Conservation (phyloP, 805 yeast genomes). For the Kuraishia cidri region DNA sequence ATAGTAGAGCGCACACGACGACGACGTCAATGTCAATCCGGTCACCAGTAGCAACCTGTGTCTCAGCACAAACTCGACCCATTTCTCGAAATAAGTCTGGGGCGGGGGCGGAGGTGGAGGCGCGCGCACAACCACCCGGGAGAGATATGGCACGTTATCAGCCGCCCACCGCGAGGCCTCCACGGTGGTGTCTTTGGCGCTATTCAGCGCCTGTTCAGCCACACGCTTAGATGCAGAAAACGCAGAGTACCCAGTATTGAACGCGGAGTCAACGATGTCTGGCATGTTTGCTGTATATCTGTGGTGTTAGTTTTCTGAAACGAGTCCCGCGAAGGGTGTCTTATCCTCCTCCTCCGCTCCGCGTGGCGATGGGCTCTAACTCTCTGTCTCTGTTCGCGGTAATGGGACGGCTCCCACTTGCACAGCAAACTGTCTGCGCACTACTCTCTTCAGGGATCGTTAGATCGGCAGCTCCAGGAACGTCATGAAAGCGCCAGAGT, state of each 20-base stretch:
- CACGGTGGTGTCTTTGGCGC: no score
- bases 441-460: background rate
- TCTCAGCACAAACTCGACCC: background rate
- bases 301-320: background rate
- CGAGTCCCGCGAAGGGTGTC: no score
- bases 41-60: conserved; percentile 2
- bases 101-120: conserved; percentile 3
- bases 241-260: conserved; percentile 7
- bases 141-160: no score
- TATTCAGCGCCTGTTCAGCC: background rate
- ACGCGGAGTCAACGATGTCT: conserved; percentile 11
- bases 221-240: conserved; percentile 3
- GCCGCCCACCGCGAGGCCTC: no score
- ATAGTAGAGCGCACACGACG: conserved; percentile 4
- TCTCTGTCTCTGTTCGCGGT: no score
- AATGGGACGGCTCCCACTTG: no score
- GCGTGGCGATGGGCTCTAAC: no score
- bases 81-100: background rate
- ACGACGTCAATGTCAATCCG: conserved; percentile 3
- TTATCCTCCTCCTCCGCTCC: no score
- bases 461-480: background rate
- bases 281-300: conserved; percentile 8
- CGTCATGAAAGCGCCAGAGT: no score
- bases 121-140: conserved; percentile 2
- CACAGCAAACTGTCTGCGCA: no score